Conservation (phyloP, 1,284 basidiomycete species). For the Leccinum griseonigrum region DNA sequence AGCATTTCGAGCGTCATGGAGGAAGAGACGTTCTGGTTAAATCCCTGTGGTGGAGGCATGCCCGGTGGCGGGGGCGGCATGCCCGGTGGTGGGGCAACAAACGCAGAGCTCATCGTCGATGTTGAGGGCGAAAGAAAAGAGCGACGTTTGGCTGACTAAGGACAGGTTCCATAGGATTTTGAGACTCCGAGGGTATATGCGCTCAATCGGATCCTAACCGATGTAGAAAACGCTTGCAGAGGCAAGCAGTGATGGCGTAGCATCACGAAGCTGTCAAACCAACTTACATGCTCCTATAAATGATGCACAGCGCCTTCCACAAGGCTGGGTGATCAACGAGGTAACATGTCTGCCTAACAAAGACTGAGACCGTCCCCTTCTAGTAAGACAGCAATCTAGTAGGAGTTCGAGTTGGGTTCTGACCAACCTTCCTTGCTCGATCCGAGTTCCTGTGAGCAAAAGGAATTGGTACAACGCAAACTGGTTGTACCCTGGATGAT, state of each 20-base stretch:
- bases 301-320: neutral
- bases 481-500: neutral
- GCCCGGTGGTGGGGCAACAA: slow-evolving; percentile 51
- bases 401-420: neutral
- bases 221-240: neutral
- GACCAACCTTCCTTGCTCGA: neutral
- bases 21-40: slow-evolving; percentile 50
- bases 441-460: neutral
- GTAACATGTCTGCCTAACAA: neutral
- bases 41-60: slow-evolving; percentile 50
- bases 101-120: slow-evolving; percentile 34
- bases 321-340: neutral
- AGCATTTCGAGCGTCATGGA: slow-evolving; percentile 76
- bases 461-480: neutral
- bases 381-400: neutral
- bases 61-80: slow-evolving; percentile 61
- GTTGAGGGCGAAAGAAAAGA: slow-evolving; percentile 31
- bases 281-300: neutral
- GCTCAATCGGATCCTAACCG: neutral
- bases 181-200: slow-evolving; percentile 17
- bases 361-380: neutral
- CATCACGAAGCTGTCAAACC: neutral
- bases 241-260: neutral
- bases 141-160: slow-evolving; percentile 27
- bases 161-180: slow-evolving; percentile 5